A percentile compares a stretch with the other conserved stretches of the same genome.
phyloP scores from a whole-genome alignment of 495 filamentous ascomycete species.

The Aspergillus conjunctus region DNA sequence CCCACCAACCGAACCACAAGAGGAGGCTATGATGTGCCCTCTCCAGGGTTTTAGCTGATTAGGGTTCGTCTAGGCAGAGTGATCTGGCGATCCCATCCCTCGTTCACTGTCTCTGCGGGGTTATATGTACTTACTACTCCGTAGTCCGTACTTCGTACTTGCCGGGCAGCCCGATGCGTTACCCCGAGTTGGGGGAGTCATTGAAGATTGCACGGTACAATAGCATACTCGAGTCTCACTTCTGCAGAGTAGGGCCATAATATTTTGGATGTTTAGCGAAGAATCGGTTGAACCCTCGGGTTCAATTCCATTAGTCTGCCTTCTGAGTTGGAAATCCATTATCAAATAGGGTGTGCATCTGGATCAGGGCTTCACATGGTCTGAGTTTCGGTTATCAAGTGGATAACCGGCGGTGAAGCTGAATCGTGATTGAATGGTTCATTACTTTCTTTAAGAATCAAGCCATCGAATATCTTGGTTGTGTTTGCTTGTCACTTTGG shows the following conservation, averaged over 20 bases:
- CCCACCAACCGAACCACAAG: conserved; percentile 12
- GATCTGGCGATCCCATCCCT: conserved; percentile 26
- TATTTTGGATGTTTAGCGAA: neutral
- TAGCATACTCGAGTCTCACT: neutral
- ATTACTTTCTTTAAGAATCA: neutral
- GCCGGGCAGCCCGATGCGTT: neutral
- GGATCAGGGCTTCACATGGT: conserved; percentile 8
- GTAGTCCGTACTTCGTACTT: too few species aligned
- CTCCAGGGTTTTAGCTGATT: conserved; percentile 7
- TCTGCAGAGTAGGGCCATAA: neutral
- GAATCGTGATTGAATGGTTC: neutral
- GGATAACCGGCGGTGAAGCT: neutral
- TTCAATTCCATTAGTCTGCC: neutral
- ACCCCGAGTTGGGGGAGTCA: neutral
- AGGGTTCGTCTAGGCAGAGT: conserved; percentile 13
- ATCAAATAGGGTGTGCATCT: neutral
- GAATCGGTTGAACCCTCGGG: neutral
- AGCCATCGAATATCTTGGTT: neutral
- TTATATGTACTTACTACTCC: too few species aligned
- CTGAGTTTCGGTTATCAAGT: conserved; percentile 1
- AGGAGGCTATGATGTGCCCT: neutral
- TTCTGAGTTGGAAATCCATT: neutral
- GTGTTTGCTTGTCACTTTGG: conserved; percentile 2
- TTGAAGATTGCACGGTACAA: conserved; percentile 2
- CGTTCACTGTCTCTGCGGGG: conserved; percentile 18